These are phyloP conservation scores for Camelina neglecta DNA, from an alignment of 345 rosid genomes.

Conservation along the genomic window DNA sequence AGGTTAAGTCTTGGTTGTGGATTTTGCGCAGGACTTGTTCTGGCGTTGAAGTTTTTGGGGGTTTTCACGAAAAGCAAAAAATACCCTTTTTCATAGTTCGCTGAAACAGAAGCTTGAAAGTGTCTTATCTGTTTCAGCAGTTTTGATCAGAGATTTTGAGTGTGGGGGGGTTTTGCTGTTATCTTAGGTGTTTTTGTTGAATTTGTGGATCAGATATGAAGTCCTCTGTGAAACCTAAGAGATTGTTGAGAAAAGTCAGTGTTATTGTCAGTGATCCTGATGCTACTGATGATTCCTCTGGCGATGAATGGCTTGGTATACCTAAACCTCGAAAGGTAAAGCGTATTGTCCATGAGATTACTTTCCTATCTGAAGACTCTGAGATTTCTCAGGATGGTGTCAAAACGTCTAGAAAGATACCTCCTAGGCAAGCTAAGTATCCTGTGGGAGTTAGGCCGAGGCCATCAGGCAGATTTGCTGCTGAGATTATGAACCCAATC, in stretches of 20 bases:
- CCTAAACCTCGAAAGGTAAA: conserved; percentile 40
- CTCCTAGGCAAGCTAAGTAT: conserved; percentile 11
- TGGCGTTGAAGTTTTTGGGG: conserved; percentile 70
- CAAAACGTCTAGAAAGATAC: conserved; percentile 39
- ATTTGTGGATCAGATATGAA: conserved; percentile 34
- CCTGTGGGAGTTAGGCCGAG: conserved; percentile 79
- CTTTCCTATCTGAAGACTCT: conserved; percentile 35
- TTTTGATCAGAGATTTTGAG: conserved; percentile 31
- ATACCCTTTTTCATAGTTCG: conserved; percentile 54
- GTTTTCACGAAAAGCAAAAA: conserved; percentile 65
- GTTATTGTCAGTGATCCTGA: conserved; percentile 72
- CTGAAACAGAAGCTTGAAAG: conserved; percentile 42
- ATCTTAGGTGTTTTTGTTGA: conserved; percentile 30
- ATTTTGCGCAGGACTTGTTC: conserved; percentile 69
- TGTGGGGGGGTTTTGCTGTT: neutral
- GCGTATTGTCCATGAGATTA: conserved; percentile 64
- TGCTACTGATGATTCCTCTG: conserved; percentile 82
- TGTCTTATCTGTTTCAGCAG: conserved; percentile 52
- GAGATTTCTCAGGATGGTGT: conserved; percentile 50
- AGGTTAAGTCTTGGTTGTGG: conserved; percentile 6
- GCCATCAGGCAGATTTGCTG: conserved; percentile 95
- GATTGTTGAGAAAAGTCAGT: conserved; percentile 59
- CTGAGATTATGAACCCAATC: conserved; percentile 76
- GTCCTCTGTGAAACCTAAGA: conserved; percentile 31
- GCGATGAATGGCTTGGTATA: conserved; percentile 61